Evolutionary conservation across 31 red algal genomes (phyloP).

Genomic region (Odonthalia washingtoniensis): DNA sequence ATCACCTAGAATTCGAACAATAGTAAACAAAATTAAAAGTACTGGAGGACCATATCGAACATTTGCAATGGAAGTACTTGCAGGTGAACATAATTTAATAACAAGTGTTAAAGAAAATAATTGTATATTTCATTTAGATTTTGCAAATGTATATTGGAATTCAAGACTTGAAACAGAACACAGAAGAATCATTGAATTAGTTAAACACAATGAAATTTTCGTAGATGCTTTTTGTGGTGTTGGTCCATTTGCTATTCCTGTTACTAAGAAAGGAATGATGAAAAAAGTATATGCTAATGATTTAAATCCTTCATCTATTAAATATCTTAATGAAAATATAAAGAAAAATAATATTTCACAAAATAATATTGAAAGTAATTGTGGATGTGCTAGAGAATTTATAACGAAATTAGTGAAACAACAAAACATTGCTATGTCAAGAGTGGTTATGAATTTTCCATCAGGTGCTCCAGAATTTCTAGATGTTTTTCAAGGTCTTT

Average conservation of each 20-base stretch:
- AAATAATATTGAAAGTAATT: conserved; percentile 45
- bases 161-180: conserved; percentile 94
- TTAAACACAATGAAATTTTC: conserved; percentile 56
- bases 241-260: conserved; percentile 91
- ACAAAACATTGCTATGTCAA: conserved; percentile 60
- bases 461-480: conserved; percentile 84
- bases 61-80: conserved; percentile 94
- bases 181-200: conserved; percentile 64
- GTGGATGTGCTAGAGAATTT: conserved; percentile 71
- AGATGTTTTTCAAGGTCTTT: conserved; percentile 79
- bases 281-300: conserved; percentile 88
- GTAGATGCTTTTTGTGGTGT: conserved; percentile 96
- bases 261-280: conserved; percentile 49
- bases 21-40: conserved; percentile 90
- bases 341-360: conserved; percentile 64
- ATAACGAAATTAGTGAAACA: conserved; percentile 52
- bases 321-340: conserved; percentile 76
- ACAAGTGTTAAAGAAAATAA: conserved; percentile 86
- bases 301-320: conserved; percentile 77
- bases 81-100: conserved; percentile 67
- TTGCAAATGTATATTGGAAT: conserved; percentile 95
- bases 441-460: conserved; percentile 93
- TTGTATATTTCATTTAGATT: conserved; percentile 83
- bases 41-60: conserved; percentile 90
- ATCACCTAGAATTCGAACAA: conserved; percentile 65